Conservation (phyloP, 306 rosid species). For the Acacia confusa region DNA sequence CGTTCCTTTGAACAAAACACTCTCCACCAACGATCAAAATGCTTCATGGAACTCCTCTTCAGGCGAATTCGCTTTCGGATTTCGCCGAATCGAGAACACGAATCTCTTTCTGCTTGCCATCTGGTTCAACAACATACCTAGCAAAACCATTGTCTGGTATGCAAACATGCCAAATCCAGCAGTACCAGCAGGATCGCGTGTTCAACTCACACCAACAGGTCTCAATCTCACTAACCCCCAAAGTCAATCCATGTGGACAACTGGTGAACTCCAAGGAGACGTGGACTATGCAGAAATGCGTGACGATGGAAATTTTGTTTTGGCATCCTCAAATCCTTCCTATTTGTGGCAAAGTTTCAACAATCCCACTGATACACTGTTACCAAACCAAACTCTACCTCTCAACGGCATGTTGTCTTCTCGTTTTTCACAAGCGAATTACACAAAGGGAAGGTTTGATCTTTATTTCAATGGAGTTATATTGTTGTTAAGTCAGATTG, state of each 20-base stretch:
- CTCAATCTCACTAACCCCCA: conserved; percentile 26
- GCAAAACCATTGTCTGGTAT: conserved; percentile 47
- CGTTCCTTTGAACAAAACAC: neutral
- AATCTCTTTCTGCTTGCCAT: conserved; percentile 41
- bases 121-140: conserved; percentile 51
- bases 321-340: conserved; percentile 6
- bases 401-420: conserved; percentile 1
- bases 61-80: conserved; percentile 58
- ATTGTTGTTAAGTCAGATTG: conserved; percentile 33
- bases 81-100: conserved; percentile 22
- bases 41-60: conserved; percentile 36
- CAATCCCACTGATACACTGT: conserved; percentile 59
- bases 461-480: conserved; percentile 27
- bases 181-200: conserved; percentile 39
- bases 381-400: conserved; percentile 47
- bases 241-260: conserved; percentile 28
- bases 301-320: conserved; percentile 55
- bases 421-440: conserved; percentile 36
- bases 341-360: conserved; percentile 58
- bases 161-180: conserved; percentile 13
- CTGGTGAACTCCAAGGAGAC: neutral
- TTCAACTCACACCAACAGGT: conserved; percentile 37
- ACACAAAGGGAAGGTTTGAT: conserved; percentile 55
- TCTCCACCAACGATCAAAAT: conserved; percentile 25
- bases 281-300: conserved; percentile 48